Evolutionary conservation across 495 filamentous ascomycete genomes (phyloP), one percentile per base, ranked within the genome.

Genomic region (Neurospora sp.): DNA sequence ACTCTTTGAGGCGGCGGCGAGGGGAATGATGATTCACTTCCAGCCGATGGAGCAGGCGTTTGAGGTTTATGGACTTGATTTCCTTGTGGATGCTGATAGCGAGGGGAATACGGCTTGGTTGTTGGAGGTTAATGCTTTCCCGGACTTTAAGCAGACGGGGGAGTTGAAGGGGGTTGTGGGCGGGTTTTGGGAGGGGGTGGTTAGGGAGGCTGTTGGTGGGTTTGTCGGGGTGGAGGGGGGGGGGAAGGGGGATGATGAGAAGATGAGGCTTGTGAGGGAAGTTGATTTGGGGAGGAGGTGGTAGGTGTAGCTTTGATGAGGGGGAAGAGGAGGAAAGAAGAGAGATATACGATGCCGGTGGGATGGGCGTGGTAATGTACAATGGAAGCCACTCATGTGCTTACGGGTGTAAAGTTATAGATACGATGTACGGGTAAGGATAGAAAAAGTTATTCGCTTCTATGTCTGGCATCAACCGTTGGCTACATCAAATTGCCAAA

Each of bases 51-150:
- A 90, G 0, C 93, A 96, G 78, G 92, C 90, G 3, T 98, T 98
- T 78, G 96, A 99, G 85, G 82, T 97, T 31, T 99, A 92, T 78
- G 96, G 96, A 1, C 77, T 98, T 34, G 96, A 99, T 78, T 99
- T 96, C 79, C 76, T 99, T 74, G 90, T 97, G 15, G 93, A 94
- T 80, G 86, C 81, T 6, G 69, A 89, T 0, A 85, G 73, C 4
- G 24, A 13, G 5, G 24, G 48, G 3, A 62, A 62, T 7, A 19
- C 13, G 28, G 88, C 89, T 28, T 97, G 88, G 86, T 81, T 98
- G 77, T 81, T 99, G 70, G 96, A 99, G 85, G 87, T 97, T n/a
- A 99, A 99, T 83, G 92, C 95, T 1, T 99, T 94, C 81, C 96
- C 96, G 66, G 96, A 99, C 82, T 98, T 98, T 77, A 88, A 81